Evolutionary conservation across 352 stramenopile genomes (phyloP), one percentile per base, ranked within the genome.

Genomic region (Phytophthora sojae): DNA sequence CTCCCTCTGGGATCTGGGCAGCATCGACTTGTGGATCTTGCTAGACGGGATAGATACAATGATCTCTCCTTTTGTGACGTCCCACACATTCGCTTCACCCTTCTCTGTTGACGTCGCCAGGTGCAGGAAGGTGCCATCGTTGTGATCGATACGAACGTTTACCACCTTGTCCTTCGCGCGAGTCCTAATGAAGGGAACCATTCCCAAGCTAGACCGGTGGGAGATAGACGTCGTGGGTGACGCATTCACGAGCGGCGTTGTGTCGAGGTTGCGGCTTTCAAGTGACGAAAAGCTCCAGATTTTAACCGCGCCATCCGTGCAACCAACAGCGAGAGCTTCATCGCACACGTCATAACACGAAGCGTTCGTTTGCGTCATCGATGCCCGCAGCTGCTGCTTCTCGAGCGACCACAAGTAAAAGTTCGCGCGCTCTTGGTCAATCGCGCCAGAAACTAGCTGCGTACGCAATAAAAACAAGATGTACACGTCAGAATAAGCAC

Each of bases 371-470:
- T 96, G 90, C 6, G 74, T 80, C 68, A 96, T 93, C 6, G 86
- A 92, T 17, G 77, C 80, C 21, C 81, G 78, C 1, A 96, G 63
- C 3, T 76, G 75, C 35, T 88, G 82, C 54, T 91, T 87, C 30
- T 95, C 81, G 7, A 96, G 68, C 7, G 83, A 92, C 90, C 90
- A 96, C 70, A 96, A 80, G 75, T 94, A 96, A 78, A 96, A 96
- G 30, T 73, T 84, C 26, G 87, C 90, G 53, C 77, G 77, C 26
- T 94, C 90, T 68, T 93, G 70, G 54, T 92, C 78, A 37, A 96
- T 80, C 4, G 71, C 78, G 11, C 90, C 90, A n/a, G 79, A 92
- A 45, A 96, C 79, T 64, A 96, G 64, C 90, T 95, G 57, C 6
- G 26, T 5, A 37, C 30, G 30, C 30, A 37, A 37, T 37, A 12